phyloP scores from a whole-genome alignment of 257 asterid species.

The Lavandula angustifolia region DNA sequence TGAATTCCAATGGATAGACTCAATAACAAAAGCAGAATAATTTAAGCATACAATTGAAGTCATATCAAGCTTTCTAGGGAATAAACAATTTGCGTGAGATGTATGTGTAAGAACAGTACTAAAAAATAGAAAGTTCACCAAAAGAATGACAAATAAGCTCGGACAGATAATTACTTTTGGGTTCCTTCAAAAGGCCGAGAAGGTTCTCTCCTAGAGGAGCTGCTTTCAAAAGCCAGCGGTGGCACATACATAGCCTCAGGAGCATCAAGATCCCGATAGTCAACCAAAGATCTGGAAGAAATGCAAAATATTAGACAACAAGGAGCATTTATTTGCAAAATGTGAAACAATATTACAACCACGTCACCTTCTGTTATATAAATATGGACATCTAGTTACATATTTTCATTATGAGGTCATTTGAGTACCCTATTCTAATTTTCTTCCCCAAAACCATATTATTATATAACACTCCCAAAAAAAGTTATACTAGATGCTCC shows the following conservation, averaged over 20 bases:
- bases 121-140: conserved; percentile 16
- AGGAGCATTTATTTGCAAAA: conserved; percentile 17
- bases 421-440: conserved; percentile 16
- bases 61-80: conserved; percentile 3
- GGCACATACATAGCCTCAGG: conserved; percentile 46
- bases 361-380: conserved; percentile 24
- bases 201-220: conserved; percentile 36
- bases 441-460: not conserved
- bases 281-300: conserved; percentile 42
- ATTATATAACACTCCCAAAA: not conserved
- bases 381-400: not conserved
- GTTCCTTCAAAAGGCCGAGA: conserved; percentile 34
- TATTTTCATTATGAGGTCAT: not conserved
- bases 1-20: conserved; percentile 3
- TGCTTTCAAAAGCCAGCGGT: conserved; percentile 39
- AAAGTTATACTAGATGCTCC: conserved; percentile 12
- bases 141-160: conserved; percentile 24
- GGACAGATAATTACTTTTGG: conserved; percentile 34
- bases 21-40: conserved; percentile 11
- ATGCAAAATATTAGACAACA: conserved; percentile 30
- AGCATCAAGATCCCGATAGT: conserved; percentile 60
- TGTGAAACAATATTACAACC: not conserved
- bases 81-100: conserved; percentile 9
- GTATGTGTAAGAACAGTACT: not conserved
- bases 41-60: not conserved